These are phyloP conservation scores for Ogataea parapolymorpha DNA, from an alignment of 805 yeast genomes.

Conservation along the genomic window DNA sequence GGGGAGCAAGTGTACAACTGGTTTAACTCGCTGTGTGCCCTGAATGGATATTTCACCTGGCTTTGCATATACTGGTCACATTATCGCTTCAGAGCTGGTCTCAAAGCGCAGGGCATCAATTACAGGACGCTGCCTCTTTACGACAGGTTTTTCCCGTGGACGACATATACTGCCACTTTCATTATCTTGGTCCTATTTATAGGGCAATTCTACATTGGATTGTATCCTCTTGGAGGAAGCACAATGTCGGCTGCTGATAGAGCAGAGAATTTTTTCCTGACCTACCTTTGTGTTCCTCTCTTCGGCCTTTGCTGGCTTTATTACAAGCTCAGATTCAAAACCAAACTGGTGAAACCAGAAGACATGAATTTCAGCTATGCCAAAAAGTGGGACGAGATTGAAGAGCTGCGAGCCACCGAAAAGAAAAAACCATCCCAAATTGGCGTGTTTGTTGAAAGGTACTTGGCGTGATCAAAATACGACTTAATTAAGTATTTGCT, in stretches of 20 bases:
- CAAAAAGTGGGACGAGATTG: constrained; percentile 27
- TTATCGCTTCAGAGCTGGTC: constrained; percentile 56
- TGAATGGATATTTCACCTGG: constrained; percentile 65
- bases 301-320: constrained; percentile 49
- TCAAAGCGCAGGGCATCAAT: constrained; percentile 49
- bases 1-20: constrained; percentile 57
- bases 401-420: constrained; percentile 17
- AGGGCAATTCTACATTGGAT: constrained; percentile 66
- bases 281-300: constrained; percentile 60
- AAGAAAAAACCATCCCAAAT: constrained; percentile 8
- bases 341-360: constrained; percentile 29
- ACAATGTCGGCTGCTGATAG: constrained; percentile 38
- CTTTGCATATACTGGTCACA: constrained; percentile 53
- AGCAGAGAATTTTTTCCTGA: constrained; percentile 49
- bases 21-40: constrained; percentile 60
- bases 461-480: constrained; percentile 10
- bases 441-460: constrained; percentile 16
- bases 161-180: constrained; percentile 32
- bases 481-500: not conserved
- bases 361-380: constrained; percentile 36
- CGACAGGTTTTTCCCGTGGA: constrained; percentile 58
- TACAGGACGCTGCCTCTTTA: constrained; percentile 37
- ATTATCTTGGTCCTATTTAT: constrained; percentile 46
- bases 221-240: constrained; percentile 51
- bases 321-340: constrained; percentile 52